Base-by-base conservation (phyloP, 129 eudicot genomes). In the Ambrosia trifida region DNA sequence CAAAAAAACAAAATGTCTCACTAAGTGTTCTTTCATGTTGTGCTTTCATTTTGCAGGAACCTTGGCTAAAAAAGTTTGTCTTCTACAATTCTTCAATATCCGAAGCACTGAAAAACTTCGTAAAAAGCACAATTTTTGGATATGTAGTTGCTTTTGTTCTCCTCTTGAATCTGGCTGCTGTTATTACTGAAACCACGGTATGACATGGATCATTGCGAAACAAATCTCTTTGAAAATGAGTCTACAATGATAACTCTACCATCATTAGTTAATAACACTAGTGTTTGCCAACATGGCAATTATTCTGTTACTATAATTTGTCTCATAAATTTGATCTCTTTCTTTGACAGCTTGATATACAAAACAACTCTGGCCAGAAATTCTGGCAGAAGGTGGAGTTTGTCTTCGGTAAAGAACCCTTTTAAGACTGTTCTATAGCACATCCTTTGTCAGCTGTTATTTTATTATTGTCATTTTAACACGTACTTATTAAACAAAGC, bases 321-420 rank as follows among this genome's bases (percentile, higher is more conserved):
- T 20, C 35, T 71, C 11, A 8, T 77, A 9, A 38, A 63, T 49
- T 28, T 11, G 14, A 76, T 57, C 40, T 49, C 54, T 71, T 68
- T 51, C 16, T 52, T 64, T 71, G 54, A 60, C 96, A 91, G 97
- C 99, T 95, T 76, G 99, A 95, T 84, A 79, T 95, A 82, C 81
- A 81, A 65, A 79, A 95, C 62, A 86, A 71, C 78, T 87, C 99
- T 67, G 94, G 87, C 73, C 99, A 95, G 69, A 76, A 74, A 53
- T 60, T 75, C 52, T 95, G 99, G 99, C 97, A 95, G 84, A 79
- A 50, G 68, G 84, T 95, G 57, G 99, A 95, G 80, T 87, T 95
- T 74, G 74, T 84, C 76, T 95, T 95, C 67, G 97, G 97, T 91
- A 91, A 49, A 76, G 86, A 13, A 67, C 74, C 50, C 59, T 16